Evolutionary conservation across 768 basidiomycete genomes (phyloP).

Genomic region (Candolleomyces aberdarensis): DNA sequence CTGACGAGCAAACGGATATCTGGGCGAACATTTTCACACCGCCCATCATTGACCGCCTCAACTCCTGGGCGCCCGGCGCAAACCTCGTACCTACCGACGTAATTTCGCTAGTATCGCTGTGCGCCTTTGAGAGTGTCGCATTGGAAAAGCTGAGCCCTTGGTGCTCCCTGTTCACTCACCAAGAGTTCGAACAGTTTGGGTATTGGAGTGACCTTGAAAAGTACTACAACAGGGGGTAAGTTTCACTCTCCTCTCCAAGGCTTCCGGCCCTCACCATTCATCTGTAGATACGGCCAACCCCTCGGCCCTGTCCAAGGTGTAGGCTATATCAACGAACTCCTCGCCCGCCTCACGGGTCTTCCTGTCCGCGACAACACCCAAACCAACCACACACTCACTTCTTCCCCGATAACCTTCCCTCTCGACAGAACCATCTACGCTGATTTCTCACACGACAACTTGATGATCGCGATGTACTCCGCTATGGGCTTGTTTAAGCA

Average conservation of each 20-base stretch:
- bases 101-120: conserved; percentile 63
- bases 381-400: conserved; percentile 72
- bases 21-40: conserved; percentile 60
- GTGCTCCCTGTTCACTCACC: conserved; percentile 63
- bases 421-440: conserved; percentile 61
- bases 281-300: conserved; percentile 55
- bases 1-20: conserved; percentile 38
- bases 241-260: background rate
- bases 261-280: background rate
- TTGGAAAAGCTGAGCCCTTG: conserved; percentile 53
- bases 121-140: conserved; percentile 77
- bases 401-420: conserved; percentile 65
- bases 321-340: conserved; percentile 86
- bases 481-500: conserved; percentile 55
- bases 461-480: conserved; percentile 75
- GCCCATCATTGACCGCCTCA: conserved; percentile 56
- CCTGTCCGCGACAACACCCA: conserved; percentile 69
- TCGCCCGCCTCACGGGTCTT: conserved; percentile 68
- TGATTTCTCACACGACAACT: conserved; percentile 86
- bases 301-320: conserved; percentile 80
- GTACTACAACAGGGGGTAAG: conserved; percentile 74
- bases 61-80: conserved; percentile 59
- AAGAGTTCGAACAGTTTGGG: conserved; percentile 67
- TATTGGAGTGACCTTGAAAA: conserved; percentile 74
- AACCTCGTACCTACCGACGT: conserved; percentile 54